Percentiles rank a stretch among this genome's conserved stretches.
Evolutionary conservation across 1,284 basidiomycete species (phyloP).

Genomic region (Clitocybe nebularis): DNA sequence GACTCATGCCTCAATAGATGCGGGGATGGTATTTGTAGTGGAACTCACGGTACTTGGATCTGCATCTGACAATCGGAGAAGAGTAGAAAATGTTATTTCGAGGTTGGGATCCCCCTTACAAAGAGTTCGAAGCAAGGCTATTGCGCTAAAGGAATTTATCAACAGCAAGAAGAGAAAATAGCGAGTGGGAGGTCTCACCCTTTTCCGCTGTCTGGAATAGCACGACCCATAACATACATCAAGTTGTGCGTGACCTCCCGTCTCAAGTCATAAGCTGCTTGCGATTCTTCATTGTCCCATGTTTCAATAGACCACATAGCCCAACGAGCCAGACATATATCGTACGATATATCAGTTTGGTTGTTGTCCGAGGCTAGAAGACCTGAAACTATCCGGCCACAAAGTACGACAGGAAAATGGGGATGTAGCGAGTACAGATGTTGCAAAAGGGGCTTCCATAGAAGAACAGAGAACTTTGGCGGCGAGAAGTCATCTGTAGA

Average conservation of each 20-base stretch:
- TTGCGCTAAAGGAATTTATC: constrained; percentile 11
- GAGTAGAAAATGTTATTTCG: constrained; percentile 23
- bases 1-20: too few species aligned
- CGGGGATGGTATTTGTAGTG: not conserved
- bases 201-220: constrained; percentile 23
- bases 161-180: not conserved
- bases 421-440: constrained; percentile 59
- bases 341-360: constrained; percentile 39
- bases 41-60: constrained; percentile 12
- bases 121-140: constrained; percentile 35
- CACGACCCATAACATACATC: constrained; percentile 45
- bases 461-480: constrained; percentile 45
- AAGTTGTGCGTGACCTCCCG: constrained; percentile 44
- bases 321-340: constrained; percentile 65
- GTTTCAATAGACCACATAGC: constrained; percentile 51
- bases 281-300: constrained; percentile 27
- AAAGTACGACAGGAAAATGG: constrained; percentile 49
- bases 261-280: constrained; percentile 33
- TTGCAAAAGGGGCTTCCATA: constrained; percentile 72
- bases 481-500: constrained; percentile 45
- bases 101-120: constrained; percentile 33
- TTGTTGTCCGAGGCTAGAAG: constrained; percentile 26
- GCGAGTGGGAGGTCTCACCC: constrained; percentile 28
- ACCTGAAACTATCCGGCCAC: constrained; percentile 43
- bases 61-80: constrained; percentile 16